A percentile compares a stretch with the other conserved stretches of the same genome.
These are phyloP conservation scores for Penicillium rolfsii DNA, from an alignment of 2,329 filamentous ascomycete genomes.

Conservation along the genomic window DNA sequence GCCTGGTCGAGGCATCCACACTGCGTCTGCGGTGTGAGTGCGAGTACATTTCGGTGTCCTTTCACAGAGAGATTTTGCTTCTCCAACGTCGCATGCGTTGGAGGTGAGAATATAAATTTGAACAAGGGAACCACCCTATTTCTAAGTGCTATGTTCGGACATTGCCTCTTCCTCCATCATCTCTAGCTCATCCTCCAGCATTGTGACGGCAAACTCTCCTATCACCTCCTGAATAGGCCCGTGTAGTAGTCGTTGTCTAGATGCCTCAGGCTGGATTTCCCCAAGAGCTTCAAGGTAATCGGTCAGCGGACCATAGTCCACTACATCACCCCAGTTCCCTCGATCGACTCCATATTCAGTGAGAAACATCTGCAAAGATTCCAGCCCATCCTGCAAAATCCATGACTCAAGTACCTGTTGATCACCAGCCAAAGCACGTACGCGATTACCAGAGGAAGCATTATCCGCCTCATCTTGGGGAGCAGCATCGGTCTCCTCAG, in stretches of 20 bases:
- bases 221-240: conserved; percentile 37
- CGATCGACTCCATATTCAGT: conserved; percentile 46
- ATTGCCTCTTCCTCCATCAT: conserved; percentile 35
- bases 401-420: conserved; percentile 38
- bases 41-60: no score
- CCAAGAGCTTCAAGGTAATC: conserved; percentile 42
- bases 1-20: no score
- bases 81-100: not conserved
- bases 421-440: conserved; percentile 31
- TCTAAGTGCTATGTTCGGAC: conserved; percentile 10
- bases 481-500: conserved; percentile 17
- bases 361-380: conserved; percentile 41
- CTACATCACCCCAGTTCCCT: conserved; percentile 46
- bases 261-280: conserved; percentile 30
- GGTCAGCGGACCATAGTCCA: conserved; percentile 40
- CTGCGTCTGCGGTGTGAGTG: no score
- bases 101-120: not conserved
- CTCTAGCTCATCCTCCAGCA: conserved; percentile 44
- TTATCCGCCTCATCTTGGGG: conserved; percentile 18
- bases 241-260: conserved; percentile 34
- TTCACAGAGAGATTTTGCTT: not conserved
- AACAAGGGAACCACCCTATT: not conserved
- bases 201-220: conserved; percentile 41
- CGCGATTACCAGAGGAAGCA: conserved; percentile 15
- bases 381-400: conserved; percentile 40